phyloP scores from a whole-genome alignment of 2,329 filamentous ascomycete genomes.

The Monosporascus cannonballus region DNA sequence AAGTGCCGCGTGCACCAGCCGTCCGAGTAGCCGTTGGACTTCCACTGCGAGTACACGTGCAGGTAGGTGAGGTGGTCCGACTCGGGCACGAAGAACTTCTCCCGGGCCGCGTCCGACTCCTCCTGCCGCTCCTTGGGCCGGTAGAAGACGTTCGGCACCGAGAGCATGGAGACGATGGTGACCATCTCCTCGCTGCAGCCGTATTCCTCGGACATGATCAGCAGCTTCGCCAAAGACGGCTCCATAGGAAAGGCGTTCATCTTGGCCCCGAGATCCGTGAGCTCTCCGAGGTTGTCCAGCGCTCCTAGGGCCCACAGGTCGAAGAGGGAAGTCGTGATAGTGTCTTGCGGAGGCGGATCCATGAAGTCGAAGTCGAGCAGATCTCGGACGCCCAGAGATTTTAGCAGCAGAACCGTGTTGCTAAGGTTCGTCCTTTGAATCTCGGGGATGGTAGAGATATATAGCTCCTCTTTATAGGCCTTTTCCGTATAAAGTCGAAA shows the following conservation, averaged over 20 bases:
- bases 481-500: constrained; percentile 92
- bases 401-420: constrained; percentile 90
- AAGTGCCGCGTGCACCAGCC: constrained; percentile 93
- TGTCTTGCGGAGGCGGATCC: constrained; percentile 97
- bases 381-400: constrained; percentile 90
- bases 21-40: constrained; percentile 81
- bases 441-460: constrained; percentile 94
- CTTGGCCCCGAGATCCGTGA: constrained; percentile 78
- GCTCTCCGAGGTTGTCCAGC: constrained; percentile 85
- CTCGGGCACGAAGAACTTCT: constrained; percentile 98
- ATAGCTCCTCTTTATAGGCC: constrained; percentile 92
- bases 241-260: constrained; percentile 99
- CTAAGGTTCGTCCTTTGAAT: constrained; percentile 95
- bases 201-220: constrained; percentile 87
- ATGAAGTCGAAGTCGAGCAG: constrained; percentile 97
- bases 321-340: constrained; percentile 93
- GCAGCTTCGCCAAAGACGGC: constrained; percentile 85
- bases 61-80: constrained; percentile 94
- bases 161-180: constrained; percentile 96
- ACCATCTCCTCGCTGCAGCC: constrained; percentile 96
- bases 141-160: constrained; percentile 94
- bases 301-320: constrained; percentile 95
- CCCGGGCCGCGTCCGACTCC: constrained; percentile 88
- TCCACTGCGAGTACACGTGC: constrained; percentile 95
- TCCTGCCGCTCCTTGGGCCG: constrained; percentile 94